Evolutionary conservation across 1,284 basidiomycete genomes (phyloP).

Genomic region (Moesziomyces sp.): DNA sequence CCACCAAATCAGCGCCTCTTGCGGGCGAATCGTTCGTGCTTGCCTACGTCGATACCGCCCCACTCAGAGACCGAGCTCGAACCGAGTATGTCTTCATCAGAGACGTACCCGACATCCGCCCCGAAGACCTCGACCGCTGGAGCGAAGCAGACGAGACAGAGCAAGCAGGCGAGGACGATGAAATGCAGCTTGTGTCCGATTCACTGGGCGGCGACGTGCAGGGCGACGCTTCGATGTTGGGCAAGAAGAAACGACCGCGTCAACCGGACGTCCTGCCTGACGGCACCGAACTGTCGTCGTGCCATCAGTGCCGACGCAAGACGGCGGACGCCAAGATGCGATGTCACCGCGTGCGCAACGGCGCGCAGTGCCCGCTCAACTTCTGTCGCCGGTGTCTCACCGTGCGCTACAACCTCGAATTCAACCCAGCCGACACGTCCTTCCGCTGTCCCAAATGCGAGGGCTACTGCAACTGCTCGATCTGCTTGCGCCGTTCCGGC

Average conservation of each 20-base stretch:
- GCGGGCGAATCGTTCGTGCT: constrained; percentile 27
- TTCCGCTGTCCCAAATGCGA: constrained; percentile 46
- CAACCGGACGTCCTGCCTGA: constrained; percentile 25
- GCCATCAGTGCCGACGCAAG: constrained; percentile 53
- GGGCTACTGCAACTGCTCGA: constrained; percentile 50
- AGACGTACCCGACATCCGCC: constrained; percentile 37
- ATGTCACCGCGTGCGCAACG: constrained; percentile 20
- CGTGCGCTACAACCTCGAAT: constrained; percentile 29
- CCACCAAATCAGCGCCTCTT: constrained; percentile 30
- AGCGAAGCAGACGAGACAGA: constrained; percentile 19
- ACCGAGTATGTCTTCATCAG: constrained; percentile 38
- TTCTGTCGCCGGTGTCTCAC: constrained; percentile 42
- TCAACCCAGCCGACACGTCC: constrained; percentile 15
- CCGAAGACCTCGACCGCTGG: constrained; percentile 27
- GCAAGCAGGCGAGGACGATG: background rate
- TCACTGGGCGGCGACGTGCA: constrained; percentile 1
- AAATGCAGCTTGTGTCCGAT: no score
- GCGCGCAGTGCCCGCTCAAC: constrained; percentile 20
- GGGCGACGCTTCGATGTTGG: background rate
- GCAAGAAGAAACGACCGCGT: constrained; percentile 10
- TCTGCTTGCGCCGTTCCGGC: constrained; percentile 32
- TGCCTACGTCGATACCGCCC: constrained; percentile 30
- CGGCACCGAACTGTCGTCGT: constrained; percentile 27
- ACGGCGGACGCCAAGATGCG: constrained; percentile 42
- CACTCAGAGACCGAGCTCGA: constrained; percentile 32